Evolutionary conservation across 768 basidiomycete genomes (phyloP), one percentile per base, ranked within the genome.

Genomic region (Panaeolus papilionaceus): DNA sequence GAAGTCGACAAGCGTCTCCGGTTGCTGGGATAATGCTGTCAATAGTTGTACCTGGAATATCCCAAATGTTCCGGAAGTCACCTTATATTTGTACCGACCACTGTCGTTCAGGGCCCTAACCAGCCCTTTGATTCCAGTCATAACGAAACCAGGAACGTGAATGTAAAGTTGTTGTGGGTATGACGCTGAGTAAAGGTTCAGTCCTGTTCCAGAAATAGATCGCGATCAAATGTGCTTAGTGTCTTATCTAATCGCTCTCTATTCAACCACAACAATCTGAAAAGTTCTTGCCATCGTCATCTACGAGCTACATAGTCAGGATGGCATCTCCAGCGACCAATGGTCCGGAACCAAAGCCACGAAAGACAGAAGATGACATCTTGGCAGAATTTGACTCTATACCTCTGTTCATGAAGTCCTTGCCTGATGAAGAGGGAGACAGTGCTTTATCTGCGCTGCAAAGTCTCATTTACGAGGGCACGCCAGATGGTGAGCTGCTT

Each of bases 371-470:
- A 28, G 76, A 83, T 39, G 79, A 80, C 38, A 78, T 77, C n/a
- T 75, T 86, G 6, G 79, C 81, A 0, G 79, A 76, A 4, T 81
- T 87, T 61, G 90, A 96, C 71, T 82, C 86, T 4, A 80, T 92
- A 2, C 98, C 98, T 6, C 81, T 99, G 42, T 99, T 99, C 80
- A 99, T 99, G 96, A 89, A 89, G 72, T 87, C 89, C 20, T 83
- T 98, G 20, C 96, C 96, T 0, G 81, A 80, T 28, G 92, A 92
- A 5, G 87, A 87, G 11, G 74, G 82, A n/a, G 84, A 89, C 26
- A 89, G 93, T 71, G 85, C 89, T 2, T 73, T 99, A 20, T 88
- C 91, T 66, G 98, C 97, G 9, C 77, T 99, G 54, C 94, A 96
- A 77, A 91, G 87, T 71, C 85, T 99, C 33, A 88, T 86, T 7